Conservation (phyloP, 192 early-diverging fungal genomes). For the Linnemannia zychae region DNA sequence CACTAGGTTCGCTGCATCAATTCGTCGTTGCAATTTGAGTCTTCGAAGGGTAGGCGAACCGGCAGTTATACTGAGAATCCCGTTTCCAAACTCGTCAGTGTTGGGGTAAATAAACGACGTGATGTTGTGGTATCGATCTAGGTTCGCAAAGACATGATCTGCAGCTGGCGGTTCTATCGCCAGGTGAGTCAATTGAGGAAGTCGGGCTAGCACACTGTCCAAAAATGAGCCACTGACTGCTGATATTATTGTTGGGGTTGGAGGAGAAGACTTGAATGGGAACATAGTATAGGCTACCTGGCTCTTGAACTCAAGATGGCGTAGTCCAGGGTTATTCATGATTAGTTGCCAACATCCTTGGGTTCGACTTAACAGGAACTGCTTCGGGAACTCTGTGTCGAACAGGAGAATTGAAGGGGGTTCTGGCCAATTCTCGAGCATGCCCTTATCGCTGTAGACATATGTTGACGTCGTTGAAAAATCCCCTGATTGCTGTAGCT, state of each 20-base stretch:
- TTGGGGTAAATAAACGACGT: background rate
- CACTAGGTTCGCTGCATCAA: background rate
- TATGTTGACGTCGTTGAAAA: background rate
- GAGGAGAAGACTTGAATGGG: background rate
- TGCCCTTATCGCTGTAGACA: background rate
- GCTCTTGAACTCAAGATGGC: background rate
- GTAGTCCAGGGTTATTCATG: background rate
- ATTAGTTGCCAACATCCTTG: slow-evolving; percentile 1
- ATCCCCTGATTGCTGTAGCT: background rate
- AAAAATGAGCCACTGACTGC: background rate
- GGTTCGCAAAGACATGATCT: background rate
- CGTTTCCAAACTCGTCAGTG: background rate
- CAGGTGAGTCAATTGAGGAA: background rate
- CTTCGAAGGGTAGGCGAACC: background rate
- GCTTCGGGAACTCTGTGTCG: background rate
- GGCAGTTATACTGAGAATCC: background rate
- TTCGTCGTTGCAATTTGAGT: background rate
- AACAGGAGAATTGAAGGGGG: background rate
- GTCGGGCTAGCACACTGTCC: background rate
- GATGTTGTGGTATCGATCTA: background rate
- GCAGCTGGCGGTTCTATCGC: background rate
- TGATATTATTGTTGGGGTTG: background rate
- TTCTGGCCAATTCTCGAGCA: background rate
- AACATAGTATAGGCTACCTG: background rate
- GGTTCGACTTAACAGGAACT: background rate